A percentile compares a stretch with the other conserved stretches of the same genome.
These are phyloP conservation scores for Blastocladiella emersonii DNA, from an alignment of 371 early-diverging fungal genomes.

Conservation along the genomic window DNA sequence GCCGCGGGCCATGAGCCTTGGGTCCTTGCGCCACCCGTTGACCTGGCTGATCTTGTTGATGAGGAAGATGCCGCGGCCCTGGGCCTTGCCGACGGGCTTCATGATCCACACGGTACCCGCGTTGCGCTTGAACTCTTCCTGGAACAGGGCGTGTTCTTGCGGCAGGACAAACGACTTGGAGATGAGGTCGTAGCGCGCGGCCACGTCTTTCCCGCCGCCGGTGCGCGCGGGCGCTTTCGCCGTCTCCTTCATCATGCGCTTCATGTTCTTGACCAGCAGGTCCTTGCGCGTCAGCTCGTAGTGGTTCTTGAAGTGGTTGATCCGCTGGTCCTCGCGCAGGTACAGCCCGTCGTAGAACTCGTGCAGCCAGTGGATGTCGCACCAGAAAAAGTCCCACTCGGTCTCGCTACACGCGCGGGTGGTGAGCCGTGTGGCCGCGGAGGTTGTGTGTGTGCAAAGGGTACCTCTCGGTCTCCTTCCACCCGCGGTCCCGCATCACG, in stretches of 20 bases:
- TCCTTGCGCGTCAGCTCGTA: conserved; percentile 48
- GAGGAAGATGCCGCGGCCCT: conserved; percentile 45
- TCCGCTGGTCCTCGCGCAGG: conserved; percentile 31
- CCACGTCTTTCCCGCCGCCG: conserved; percentile 24
- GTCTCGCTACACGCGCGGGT: conserved; percentile 14
- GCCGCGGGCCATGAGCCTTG: conserved; percentile 11
- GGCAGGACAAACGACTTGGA: conserved; percentile 37
- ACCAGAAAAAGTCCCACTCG: conserved; percentile 44
- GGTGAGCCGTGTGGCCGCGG: too few relatives aligned
- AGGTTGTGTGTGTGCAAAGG: too few relatives aligned
- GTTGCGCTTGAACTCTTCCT: conserved; percentile 40
- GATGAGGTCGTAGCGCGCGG: conserved; percentile 34
- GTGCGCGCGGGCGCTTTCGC: conserved; percentile 22
- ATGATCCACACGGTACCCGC: conserved; percentile 38
- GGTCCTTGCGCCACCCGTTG: conserved; percentile 33
- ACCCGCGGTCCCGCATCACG: conserved; percentile 34
- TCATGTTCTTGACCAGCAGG: conserved; percentile 42
- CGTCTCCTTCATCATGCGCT: conserved; percentile 36
- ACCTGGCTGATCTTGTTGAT: conserved; percentile 40
- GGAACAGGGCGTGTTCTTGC: conserved; percentile 39
- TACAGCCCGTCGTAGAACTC: conserved; percentile 37
- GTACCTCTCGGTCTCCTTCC: conserved; percentile 34
- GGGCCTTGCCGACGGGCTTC: conserved; percentile 46
- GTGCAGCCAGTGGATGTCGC: conserved; percentile 44
- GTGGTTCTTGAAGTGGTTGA: conserved; percentile 45